Evolutionary conservation across 768 basidiomycete genomes (phyloP).

Genomic region (Saitozyma sp.): DNA sequence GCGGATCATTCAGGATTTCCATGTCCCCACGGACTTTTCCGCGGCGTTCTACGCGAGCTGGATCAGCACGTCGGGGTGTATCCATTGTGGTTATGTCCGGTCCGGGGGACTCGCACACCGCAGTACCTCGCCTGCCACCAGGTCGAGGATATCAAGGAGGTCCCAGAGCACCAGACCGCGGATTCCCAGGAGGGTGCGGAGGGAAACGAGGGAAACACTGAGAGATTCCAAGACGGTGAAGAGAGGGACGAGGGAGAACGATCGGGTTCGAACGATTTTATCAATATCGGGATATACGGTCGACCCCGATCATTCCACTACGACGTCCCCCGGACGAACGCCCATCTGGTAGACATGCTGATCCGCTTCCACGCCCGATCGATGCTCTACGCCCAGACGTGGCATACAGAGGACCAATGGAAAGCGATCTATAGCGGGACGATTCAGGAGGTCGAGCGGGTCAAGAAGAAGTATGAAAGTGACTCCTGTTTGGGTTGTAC

Average conservation of each 20-base stretch:
- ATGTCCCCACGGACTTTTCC: conserved; percentile 6
- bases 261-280: not conserved
- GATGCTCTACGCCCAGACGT: conserved; percentile 24
- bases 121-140: conserved; percentile 16
- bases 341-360: conserved; percentile 11
- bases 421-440: conserved; percentile 15
- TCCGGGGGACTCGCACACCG: conserved; percentile 9
- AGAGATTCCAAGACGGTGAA: too few species aligned
- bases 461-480: conserved; percentile 8
- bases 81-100: conserved; percentile 22
- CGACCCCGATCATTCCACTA: conserved; percentile 22
- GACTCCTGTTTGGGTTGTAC: conserved; percentile 16
- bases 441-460: conserved; percentile 2
- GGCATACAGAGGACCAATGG: conserved; percentile 19
- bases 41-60: conserved; percentile 8
- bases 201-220: too few species aligned
- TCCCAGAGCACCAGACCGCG: too few species aligned
- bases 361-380: conserved; percentile 11
- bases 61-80: conserved; percentile 17
- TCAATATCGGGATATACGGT: conserved; percentile 28
- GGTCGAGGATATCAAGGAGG: not conserved
- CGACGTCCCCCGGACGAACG: conserved; percentile 5
- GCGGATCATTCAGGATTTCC: conserved; percentile 23
- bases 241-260: too few species aligned
- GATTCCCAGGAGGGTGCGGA: too few species aligned